A percentile compares a stretch with the other conserved stretches of the same genome.
Conservation (phyloP, 1,139 yeast species). For the Nakaseomyces glabratus region DNA sequence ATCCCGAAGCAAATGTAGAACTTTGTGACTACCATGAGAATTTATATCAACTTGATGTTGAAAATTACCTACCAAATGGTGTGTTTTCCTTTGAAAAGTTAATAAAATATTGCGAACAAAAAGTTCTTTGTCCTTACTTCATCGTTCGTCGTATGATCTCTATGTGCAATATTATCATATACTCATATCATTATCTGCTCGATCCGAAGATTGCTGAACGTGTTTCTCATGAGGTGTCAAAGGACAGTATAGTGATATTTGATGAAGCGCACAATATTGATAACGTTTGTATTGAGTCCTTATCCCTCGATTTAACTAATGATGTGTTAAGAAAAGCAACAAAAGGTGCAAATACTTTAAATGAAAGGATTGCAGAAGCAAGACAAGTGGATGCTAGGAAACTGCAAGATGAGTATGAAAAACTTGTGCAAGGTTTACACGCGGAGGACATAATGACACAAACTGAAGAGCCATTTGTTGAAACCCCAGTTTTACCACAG, state of each 20-base stretch:
- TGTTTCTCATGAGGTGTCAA: slow-evolving; percentile 83
- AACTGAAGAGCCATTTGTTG: slow-evolving; percentile 70
- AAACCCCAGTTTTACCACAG: slow-evolving; percentile 78
- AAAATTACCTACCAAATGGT: slow-evolving; percentile 81
- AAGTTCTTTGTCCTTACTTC: slow-evolving; percentile 88
- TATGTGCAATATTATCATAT: slow-evolving; percentile 85
- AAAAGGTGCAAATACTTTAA: slow-evolving; percentile 72
- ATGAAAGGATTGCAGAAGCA: slow-evolving; percentile 70
- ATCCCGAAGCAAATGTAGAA: slow-evolving; percentile 48
- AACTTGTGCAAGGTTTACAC: slow-evolving; percentile 75
- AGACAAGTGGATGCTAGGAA: slow-evolving; percentile 74
- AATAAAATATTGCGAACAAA: slow-evolving; percentile 63
- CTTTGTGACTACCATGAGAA: slow-evolving; percentile 87
- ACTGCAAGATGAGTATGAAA: slow-evolving; percentile 82
- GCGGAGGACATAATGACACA: slow-evolving; percentile 23
- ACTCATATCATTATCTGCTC: slow-evolving; percentile 88
- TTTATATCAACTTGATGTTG: slow-evolving; percentile 75
- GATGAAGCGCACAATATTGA: slow-evolving; percentile 99
- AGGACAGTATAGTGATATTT: slow-evolving; percentile 87
- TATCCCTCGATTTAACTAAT: slow-evolving; percentile 78
- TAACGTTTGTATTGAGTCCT: slow-evolving; percentile 93
- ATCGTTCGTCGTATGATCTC: slow-evolving; percentile 98
- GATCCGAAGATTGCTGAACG: slow-evolving; percentile 97
- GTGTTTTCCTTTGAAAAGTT: slow-evolving; percentile 88
- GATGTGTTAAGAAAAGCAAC: slow-evolving; percentile 73